A percentile compares a stretch with the other conserved stretches of the same genome.
phyloP scores from a whole-genome alignment of 2,329 filamentous ascomycete genomes.

The Colletotrichum sp. region DNA sequence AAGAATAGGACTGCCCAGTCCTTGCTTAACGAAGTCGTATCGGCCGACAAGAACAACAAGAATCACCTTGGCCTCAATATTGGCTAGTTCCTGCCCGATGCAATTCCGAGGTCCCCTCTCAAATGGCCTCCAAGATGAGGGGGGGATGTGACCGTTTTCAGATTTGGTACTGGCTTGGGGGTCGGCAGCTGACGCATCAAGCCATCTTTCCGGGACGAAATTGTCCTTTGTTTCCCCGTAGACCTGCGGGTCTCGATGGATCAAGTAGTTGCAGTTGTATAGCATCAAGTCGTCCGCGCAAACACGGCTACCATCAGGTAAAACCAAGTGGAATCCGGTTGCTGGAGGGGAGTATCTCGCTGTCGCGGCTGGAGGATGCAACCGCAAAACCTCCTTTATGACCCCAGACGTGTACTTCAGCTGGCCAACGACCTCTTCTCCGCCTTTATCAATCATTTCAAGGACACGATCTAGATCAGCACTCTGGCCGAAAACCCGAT shows the following conservation, averaged over 20 bases:
- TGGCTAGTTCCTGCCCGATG: constrained; percentile 60
- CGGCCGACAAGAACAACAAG: constrained; percentile 34
- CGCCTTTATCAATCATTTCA: constrained; percentile 26
- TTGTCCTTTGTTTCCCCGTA: constrained; percentile 38
- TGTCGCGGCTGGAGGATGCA: constrained; percentile 38
- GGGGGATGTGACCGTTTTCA: constrained; percentile 17
- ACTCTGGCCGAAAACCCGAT: constrained; percentile 36
- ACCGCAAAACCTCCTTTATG: constrained; percentile 40
- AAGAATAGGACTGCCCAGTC: constrained; percentile 14
- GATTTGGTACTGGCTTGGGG: neutral
- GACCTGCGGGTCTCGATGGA: constrained; percentile 38
- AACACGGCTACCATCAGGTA: constrained; percentile 28
- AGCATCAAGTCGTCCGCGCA: constrained; percentile 39
- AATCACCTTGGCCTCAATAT: constrained; percentile 56
- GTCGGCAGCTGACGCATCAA: constrained; percentile 13
- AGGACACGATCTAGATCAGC: constrained; percentile 28
- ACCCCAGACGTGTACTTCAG: constrained; percentile 41
- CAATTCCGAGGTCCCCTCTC: constrained; percentile 58
- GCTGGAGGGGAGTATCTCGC: constrained; percentile 31
- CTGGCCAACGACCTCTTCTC: constrained; percentile 33
- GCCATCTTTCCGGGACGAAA: constrained; percentile 47
- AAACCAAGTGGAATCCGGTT: constrained; percentile 30
- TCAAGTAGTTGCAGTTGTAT: constrained; percentile 36
- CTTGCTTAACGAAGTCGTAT: constrained; percentile 24
- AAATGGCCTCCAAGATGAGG: constrained; percentile 58